Percentiles rank a stretch among this genome's conserved stretches.
phyloP scores from a whole-genome alignment of 768 basidiomycete genomes.

The Leccinum uliginosum region DNA sequence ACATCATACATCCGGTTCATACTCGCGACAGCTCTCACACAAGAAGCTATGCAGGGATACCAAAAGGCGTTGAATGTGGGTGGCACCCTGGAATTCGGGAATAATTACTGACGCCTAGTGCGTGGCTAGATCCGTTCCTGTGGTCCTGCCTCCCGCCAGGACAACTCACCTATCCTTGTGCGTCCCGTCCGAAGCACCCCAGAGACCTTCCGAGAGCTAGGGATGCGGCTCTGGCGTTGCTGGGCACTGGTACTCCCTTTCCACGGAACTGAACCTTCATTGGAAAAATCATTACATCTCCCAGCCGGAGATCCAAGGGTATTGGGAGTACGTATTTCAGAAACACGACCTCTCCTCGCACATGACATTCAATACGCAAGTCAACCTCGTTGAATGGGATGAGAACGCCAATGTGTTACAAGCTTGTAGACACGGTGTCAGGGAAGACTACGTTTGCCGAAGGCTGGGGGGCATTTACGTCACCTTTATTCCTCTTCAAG shows the following conservation, averaged over 20 bases:
- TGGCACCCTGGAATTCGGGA: neutral
- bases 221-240: conserved; percentile 1
- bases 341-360: conserved; percentile 35
- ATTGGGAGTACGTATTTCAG: conserved; percentile 42
- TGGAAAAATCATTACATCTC: conserved; percentile 4
- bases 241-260: neutral
- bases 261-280: neutral
- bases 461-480: conserved; percentile 5
- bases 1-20: neutral
- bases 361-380: conserved; percentile 32
- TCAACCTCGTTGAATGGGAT: conserved; percentile 46
- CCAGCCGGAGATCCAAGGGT: conserved; percentile 3
- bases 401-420: conserved; percentile 40
- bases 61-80: neutral
- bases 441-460: conserved; percentile 27
- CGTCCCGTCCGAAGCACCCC: neutral
- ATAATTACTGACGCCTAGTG: neutral
- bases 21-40: conserved; percentile 18
- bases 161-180: conserved; percentile 4
- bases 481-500: neutral
- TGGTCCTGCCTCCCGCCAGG: neutral
- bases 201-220: neutral
- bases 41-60: conserved; percentile 1
- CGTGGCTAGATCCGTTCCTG: neutral
- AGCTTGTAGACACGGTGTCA: conserved; percentile 29